These are phyloP conservation scores for Trichothecium sympodiale DNA, from an alignment of 2,329 filamentous ascomycete species.

Conservation along the genomic window DNA sequence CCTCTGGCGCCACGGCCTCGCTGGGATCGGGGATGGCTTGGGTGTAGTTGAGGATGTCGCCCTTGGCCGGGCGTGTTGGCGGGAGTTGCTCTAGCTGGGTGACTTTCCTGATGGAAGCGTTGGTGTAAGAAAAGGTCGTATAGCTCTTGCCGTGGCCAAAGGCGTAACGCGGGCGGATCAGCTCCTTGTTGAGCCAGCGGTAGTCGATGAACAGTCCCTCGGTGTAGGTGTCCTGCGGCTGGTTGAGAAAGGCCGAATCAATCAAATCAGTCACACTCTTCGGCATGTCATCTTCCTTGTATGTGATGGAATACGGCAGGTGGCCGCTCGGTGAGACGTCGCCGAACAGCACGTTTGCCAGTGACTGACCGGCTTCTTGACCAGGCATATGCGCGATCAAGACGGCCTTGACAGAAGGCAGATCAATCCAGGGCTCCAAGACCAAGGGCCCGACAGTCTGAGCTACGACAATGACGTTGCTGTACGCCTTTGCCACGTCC, in stretches of 20 bases:
- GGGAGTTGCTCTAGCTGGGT: constrained; percentile 29
- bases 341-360: constrained; percentile 72
- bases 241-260: constrained; percentile 41
- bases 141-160: constrained; percentile 84
- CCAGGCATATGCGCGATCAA: constrained; percentile 78
- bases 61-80: constrained; percentile 19
- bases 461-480: constrained; percentile 65
- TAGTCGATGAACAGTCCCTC: constrained; percentile 87
- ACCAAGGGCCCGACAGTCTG: constrained; percentile 79
- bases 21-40: constrained; percentile 38
- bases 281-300: constrained; percentile 59
- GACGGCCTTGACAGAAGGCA: constrained; percentile 67
- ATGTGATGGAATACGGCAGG: constrained; percentile 79
- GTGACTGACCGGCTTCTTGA: constrained; percentile 73
- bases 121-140: constrained; percentile 55
- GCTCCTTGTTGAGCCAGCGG: constrained; percentile 70
- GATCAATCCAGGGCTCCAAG: constrained; percentile 69
- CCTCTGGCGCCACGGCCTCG: constrained; percentile 46
- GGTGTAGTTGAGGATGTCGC: constrained; percentile 34
- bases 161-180: constrained; percentile 65
- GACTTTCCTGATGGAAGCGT: constrained; percentile 34
- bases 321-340: constrained; percentile 66
- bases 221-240: constrained; percentile 72
- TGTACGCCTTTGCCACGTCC: constrained; percentile 47
- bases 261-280: constrained; percentile 30